Conservation (phyloP, 805 yeast species). For the Ogataea dorogensis region DNA sequence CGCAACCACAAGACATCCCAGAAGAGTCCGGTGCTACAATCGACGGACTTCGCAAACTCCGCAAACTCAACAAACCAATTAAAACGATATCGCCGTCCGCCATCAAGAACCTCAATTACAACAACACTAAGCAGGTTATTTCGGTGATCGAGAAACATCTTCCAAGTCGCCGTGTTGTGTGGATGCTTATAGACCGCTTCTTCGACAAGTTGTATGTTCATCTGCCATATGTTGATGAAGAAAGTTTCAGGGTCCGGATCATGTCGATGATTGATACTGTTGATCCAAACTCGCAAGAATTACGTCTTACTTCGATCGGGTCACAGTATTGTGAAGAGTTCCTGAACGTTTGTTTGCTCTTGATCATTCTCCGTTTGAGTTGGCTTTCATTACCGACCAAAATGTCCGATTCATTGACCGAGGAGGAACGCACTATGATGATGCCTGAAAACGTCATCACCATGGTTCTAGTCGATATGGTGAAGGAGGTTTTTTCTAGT, state of each 20-base stretch:
- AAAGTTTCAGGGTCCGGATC: constrained; percentile 43
- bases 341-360: constrained; percentile 49
- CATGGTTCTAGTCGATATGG: constrained; percentile 42
- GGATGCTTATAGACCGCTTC: constrained; percentile 57
- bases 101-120: constrained; percentile 37
- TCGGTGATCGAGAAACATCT: constrained; percentile 43
- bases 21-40: constrained; percentile 8
- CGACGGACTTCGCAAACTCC: constrained; percentile 15
- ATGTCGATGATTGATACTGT: constrained; percentile 44
- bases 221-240: constrained; percentile 66
- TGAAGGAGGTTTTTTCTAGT: constrained; percentile 43
- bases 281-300: constrained; percentile 33
- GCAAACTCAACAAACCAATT: constrained; percentile 21
- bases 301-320: constrained; percentile 31
- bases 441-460: constrained; percentile 42
- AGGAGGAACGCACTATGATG: constrained; percentile 34
- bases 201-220: constrained; percentile 60
- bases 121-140: constrained; percentile 40
- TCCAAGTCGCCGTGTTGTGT: constrained; percentile 54
- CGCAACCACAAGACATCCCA: background rate
- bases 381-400: constrained; percentile 54
- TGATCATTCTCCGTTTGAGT: constrained; percentile 51
- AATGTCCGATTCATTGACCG: constrained; percentile 30
- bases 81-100: constrained; percentile 34
- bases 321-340: constrained; percentile 42